Conservation (phyloP, 805 yeast species). For the Teunomyces funiuensis region DNA sequence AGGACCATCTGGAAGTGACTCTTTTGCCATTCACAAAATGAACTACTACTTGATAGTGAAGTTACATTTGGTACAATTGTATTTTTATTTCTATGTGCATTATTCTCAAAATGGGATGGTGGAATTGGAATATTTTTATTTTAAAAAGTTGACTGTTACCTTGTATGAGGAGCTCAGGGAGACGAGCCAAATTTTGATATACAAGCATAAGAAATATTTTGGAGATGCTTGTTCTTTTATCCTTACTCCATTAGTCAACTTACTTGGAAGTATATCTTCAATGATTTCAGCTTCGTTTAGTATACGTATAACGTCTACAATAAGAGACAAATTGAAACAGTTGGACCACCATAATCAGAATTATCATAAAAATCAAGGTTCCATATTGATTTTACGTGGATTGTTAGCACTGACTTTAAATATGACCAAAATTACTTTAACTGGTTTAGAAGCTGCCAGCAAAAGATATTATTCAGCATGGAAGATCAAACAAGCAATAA, state of each 20-base stretch:
- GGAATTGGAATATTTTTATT: slow-evolving; percentile 16
- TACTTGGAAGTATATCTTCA: slow-evolving; percentile 4
- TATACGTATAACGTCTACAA: slow-evolving; percentile 6
- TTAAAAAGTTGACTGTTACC: slow-evolving; percentile 15
- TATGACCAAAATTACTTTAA: not conserved
- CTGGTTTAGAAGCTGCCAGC: slow-evolving; percentile 2
- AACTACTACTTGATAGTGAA: slow-evolving; percentile 12
- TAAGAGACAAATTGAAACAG: not conserved
- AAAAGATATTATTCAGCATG: slow-evolving; percentile 11
- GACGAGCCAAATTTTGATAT: not conserved
- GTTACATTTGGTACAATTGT: slow-evolving; percentile 15
- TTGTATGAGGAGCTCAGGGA: slow-evolving; percentile 16
- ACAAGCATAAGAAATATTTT: not conserved
- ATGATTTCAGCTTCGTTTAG: slow-evolving; percentile 8
- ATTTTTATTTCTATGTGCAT: slow-evolving; percentile 19
- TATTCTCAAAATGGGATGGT: slow-evolving; percentile 15
- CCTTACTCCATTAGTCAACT: slow-evolving; percentile 7
- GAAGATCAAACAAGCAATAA: slow-evolving; percentile 9
- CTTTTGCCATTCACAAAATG: slow-evolving; percentile 14
- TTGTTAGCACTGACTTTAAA: not conserved
- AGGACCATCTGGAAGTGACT: not conserved
- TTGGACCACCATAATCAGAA: not conserved
- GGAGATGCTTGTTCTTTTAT: slow-evolving; percentile 6
- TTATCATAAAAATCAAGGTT: not conserved
- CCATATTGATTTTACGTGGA: not conserved